phyloP scores from a whole-genome alignment of 2,329 filamentous ascomycete genomes.

The Fusarium marasasianum region DNA sequence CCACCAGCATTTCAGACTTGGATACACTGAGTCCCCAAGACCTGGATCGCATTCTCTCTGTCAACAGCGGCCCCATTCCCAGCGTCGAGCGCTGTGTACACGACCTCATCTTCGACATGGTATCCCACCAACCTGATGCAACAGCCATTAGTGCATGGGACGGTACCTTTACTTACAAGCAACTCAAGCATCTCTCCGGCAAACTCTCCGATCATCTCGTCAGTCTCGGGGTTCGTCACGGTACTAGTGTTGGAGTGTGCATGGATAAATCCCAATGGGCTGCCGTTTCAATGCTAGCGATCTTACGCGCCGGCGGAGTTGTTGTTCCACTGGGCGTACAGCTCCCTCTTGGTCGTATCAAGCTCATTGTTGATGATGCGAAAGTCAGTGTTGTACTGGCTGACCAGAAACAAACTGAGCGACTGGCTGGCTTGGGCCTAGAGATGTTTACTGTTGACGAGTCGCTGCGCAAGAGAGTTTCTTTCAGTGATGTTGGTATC shows the following conservation, averaged over 20 bases:
- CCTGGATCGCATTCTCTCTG: neutral
- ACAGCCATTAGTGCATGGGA: neutral
- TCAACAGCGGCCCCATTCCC: neutral
- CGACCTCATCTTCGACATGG: neutral
- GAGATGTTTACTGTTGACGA: neutral
- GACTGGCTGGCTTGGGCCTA: neutral
- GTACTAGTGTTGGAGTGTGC: neutral
- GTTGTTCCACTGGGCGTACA: neutral
- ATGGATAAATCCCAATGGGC: conserved; percentile 2
- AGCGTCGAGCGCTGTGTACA: neutral
- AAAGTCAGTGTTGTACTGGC: neutral
- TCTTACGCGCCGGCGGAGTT: neutral
- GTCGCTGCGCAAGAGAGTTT: neutral
- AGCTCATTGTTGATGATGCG: neutral
- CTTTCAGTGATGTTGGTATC: neutral
- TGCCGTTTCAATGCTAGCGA: neutral
- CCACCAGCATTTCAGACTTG: neutral
- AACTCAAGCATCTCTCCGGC: neutral
- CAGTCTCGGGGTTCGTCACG: neutral
- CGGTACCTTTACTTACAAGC: neutral
- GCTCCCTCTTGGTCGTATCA: neutral
- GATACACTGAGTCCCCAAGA: neutral
- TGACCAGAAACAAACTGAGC: neutral
- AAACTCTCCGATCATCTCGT: neutral
- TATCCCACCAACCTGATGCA: neutral